A percentile compares a stretch with the other conserved stretches of the same genome.
These are phyloP conservation scores for Xylogone sp. DNA, from an alignment of 2,329 filamentous ascomycete species.

Conservation along the genomic window DNA sequence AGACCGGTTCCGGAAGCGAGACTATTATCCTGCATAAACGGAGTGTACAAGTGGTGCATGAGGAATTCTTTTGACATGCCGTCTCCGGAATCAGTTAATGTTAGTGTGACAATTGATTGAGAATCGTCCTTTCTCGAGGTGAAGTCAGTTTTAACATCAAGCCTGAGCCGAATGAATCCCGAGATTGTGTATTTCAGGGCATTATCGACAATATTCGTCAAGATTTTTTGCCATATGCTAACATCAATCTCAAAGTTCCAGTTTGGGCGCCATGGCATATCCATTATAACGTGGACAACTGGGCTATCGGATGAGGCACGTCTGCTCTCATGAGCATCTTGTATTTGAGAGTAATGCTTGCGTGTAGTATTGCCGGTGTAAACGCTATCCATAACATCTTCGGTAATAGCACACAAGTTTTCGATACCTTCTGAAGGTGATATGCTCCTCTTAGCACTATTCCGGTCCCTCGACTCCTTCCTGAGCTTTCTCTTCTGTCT, in stretches of 20 bases:
- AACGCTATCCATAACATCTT: conserved; percentile 28
- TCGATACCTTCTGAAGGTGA: conserved; percentile 16
- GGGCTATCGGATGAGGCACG: background rate
- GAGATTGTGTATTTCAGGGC: conserved; percentile 57
- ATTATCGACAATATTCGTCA: conserved; percentile 62
- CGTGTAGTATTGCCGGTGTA: conserved; percentile 22
- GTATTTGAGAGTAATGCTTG: conserved; percentile 7
- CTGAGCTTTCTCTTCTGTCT: conserved; percentile 14
- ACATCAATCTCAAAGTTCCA: conserved; percentile 55
- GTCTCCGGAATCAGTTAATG: conserved; percentile 58
- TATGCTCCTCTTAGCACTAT: conserved; percentile 7
- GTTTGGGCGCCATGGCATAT: conserved; percentile 42
- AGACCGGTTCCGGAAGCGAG: conserved; percentile 58
- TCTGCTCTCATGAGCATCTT: background rate
- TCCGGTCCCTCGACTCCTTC: conserved; percentile 6
- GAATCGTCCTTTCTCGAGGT: conserved; percentile 10
- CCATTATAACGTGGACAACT: conserved; percentile 43
- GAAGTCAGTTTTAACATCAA: conserved; percentile 26
- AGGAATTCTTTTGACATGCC: conserved; percentile 62
- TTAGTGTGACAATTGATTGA: conserved; percentile 30
- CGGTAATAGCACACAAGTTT: conserved; percentile 23
- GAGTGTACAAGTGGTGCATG: conserved; percentile 54
- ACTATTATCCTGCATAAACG: conserved; percentile 60
- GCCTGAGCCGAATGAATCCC: conserved; percentile 44
- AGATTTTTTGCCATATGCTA: conserved; percentile 45